A percentile compares a stretch with the other conserved stretches of the same genome.
These are phyloP conservation scores for Fusarium verrucosum DNA, from an alignment of 2,329 filamentous ascomycete species.

Conservation along the genomic window DNA sequence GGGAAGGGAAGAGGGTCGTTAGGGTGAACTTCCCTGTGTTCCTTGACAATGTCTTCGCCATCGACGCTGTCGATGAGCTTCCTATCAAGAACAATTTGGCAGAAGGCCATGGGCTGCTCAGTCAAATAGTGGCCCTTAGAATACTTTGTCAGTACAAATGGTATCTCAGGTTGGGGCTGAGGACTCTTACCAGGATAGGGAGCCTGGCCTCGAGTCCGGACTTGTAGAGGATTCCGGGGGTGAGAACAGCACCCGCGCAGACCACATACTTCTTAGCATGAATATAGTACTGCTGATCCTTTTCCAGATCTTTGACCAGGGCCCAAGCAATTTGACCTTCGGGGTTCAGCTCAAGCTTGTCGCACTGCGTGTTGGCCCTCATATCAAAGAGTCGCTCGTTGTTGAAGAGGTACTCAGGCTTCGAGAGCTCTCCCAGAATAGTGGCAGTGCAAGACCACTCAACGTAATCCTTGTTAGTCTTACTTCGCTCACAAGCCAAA, in stretches of 20 bases:
- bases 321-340: neutral
- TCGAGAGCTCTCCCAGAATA: neutral
- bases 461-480: neutral
- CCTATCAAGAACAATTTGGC: neutral
- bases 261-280: neutral
- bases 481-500: neutral
- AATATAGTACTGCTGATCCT: neutral
- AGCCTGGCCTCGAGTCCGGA: neutral
- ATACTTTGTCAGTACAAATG: neutral
- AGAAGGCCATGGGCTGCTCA: constrained; percentile 9
- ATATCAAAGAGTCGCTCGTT: neutral
- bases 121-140: constrained; percentile 4
- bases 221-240: neutral
- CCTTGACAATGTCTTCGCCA: neutral
- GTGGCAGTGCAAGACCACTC: constrained; percentile 14
- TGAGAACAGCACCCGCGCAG: neutral
- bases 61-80: neutral
- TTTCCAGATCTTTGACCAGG: neutral
- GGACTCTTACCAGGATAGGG: neutral
- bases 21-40: neutral
- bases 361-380: neutral
- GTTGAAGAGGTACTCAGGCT: neutral
- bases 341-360: neutral
- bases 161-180: neutral
- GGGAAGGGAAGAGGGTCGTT: neutral